A percentile compares a stretch with the other conserved stretches of the same genome.
These are phyloP conservation scores for Penicillium sp. DNA, from an alignment of 2,329 filamentous ascomycete species.

Conservation along the genomic window DNA sequence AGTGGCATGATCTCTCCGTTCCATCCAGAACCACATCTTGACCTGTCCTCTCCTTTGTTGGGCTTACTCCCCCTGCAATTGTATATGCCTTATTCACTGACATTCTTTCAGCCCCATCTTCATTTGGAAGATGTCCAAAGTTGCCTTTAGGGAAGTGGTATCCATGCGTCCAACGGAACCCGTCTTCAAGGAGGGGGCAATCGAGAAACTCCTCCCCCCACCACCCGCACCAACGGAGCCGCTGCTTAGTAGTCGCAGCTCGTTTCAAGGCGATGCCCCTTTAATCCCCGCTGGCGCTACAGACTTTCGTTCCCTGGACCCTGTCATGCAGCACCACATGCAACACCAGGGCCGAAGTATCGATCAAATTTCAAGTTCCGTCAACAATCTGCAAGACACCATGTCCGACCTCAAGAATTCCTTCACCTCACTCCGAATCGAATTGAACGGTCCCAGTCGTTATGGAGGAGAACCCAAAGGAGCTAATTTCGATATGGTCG, in stretches of 20 bases:
- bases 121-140: conserved; percentile 46
- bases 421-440: conserved; percentile 43
- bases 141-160: conserved; percentile 44
- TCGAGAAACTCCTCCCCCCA: conserved; percentile 35
- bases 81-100: not conserved
- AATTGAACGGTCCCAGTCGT: conserved; percentile 37
- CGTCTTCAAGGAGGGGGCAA: conserved; percentile 37
- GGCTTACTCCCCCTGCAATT: not conserved
- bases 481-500: conserved; percentile 42
- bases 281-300: conserved; percentile 27
- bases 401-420: conserved; percentile 45
- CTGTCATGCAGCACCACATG: conserved; percentile 39
- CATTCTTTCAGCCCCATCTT: conserved; percentile 35
- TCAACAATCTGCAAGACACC: conserved; percentile 43
- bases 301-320: conserved; percentile 21
- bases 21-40: not conserved
- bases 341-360: conserved; percentile 42
- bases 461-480: conserved; percentile 26
- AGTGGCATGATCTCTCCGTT: conserved; percentile 21
- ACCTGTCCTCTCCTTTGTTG: not conserved
- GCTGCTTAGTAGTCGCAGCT: conserved; percentile 20
- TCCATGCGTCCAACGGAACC: conserved; percentile 45
- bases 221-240: conserved; percentile 28
- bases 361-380: conserved; percentile 43
- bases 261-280: conserved; percentile 24